Percentiles rank a stretch among this genome's conserved stretches.
These are phyloP conservation scores for Rickenella mellea DNA, from an alignment of 768 basidiomycete species.

Conservation along the genomic window DNA sequence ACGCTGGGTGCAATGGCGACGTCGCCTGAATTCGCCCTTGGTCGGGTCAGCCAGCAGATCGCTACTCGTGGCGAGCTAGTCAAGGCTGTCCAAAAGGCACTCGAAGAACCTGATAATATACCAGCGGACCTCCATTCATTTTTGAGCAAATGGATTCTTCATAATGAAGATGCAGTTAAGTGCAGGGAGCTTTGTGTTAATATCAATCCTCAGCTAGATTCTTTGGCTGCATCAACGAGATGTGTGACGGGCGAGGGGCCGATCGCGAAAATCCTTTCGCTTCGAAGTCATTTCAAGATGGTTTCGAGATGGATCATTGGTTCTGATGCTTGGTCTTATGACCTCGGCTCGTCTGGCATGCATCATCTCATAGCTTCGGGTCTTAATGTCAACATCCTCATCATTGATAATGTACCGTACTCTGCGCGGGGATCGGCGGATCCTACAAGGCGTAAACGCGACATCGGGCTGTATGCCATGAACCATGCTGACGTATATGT, in stretches of 20 bases:
- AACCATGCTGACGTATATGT: constrained; percentile 97
- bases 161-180: constrained; percentile 60
- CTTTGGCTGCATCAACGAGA: constrained; percentile 18
- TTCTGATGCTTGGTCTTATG: constrained; percentile 97
- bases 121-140: constrained; percentile 54
- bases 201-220: constrained; percentile 42
- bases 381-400: constrained; percentile 88
- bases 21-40: constrained; percentile 90
- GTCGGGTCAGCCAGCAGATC: constrained; percentile 76
- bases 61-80: constrained; percentile 67
- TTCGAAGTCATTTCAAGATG: constrained; percentile 53
- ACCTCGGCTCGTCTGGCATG: constrained; percentile 89
- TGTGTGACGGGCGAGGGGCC: constrained; percentile 29
- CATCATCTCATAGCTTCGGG: constrained; percentile 91
- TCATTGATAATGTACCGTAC: constrained; percentile 90
- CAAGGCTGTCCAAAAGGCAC: constrained; percentile 50
- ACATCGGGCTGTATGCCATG: constrained; percentile 96
- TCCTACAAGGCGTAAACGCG: constrained; percentile 79
- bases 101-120: constrained; percentile 39
- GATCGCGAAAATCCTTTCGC: constrained; percentile 46
- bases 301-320: constrained; percentile 94
- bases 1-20: constrained; percentile 71
- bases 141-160: constrained; percentile 72
- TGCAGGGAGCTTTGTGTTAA: constrained; percentile 50
- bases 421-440: constrained; percentile 62